Percentiles rank a stretch among this genome's conserved stretches.
Evolutionary conservation across 2,329 filamentous ascomycete species (phyloP).

Genomic region (Fusarium keratoplasticum): DNA sequence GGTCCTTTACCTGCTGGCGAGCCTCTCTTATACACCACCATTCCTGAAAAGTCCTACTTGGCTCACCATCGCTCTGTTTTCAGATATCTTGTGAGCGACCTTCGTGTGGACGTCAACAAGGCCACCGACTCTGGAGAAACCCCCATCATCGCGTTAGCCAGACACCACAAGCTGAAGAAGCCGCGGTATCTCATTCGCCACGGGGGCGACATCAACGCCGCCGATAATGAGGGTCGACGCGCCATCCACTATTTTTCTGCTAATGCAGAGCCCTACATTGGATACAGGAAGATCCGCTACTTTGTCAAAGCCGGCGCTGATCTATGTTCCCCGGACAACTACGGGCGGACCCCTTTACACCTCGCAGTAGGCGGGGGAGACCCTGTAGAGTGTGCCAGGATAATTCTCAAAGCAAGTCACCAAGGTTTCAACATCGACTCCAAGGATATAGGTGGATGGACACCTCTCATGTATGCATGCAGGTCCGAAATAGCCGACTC

Average conservation of each 20-base stretch:
- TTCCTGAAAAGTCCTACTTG: neutral
- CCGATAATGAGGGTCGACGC: neutral
- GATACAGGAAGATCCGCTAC: neutral
- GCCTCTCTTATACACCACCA: neutral
- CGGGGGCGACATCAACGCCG: neutral
- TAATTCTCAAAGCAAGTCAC: neutral
- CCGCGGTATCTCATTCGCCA: neutral
- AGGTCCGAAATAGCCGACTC: neutral
- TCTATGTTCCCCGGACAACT: neutral
- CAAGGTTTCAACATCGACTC: neutral
- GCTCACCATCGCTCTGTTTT: neutral
- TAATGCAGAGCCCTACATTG: neutral
- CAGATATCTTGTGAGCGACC: neutral
- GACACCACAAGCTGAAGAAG: rapidly evolving
- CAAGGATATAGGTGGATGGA: neutral
- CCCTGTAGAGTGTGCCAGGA: neutral
- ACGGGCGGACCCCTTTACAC: neutral
- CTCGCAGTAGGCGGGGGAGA: neutral
- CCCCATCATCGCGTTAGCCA: neutral
- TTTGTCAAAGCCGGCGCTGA: neutral
- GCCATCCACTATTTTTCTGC: neutral
- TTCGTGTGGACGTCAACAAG: neutral
- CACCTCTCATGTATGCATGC: constrained; percentile 9
- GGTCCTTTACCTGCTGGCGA: neutral
- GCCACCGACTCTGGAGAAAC: neutral